A percentile compares a stretch with the other conserved stretches of the same genome.
phyloP scores from a whole-genome alignment of 2,329 filamentous ascomycete species.

The Calonectria honghensis region DNA sequence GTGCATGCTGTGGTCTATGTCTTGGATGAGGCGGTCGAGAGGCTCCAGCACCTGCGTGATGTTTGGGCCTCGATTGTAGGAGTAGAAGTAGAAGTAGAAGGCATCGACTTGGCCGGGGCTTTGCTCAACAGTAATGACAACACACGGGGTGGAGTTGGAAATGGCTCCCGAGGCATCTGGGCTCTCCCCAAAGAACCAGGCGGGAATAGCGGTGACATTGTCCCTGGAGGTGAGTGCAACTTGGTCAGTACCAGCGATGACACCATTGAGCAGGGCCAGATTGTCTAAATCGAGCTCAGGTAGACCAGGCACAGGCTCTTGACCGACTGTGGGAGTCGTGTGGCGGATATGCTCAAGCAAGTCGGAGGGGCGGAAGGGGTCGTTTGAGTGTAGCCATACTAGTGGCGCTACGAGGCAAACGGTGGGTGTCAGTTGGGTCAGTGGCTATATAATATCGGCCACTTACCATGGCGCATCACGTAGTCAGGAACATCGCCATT shows the following conservation, averaged over 20 bases:
- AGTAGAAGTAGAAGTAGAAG: conserved; percentile 61
- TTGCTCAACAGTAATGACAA: conserved; percentile 57
- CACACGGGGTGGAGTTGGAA: conserved; percentile 54
- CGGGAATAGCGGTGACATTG: conserved; percentile 51
- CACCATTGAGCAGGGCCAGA: conserved; percentile 52
- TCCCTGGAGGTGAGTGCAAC: conserved; percentile 55
- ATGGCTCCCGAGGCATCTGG: conserved; percentile 49
- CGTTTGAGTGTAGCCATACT: conserved; percentile 58
- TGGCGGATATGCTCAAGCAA: conserved; percentile 55
- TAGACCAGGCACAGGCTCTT: conserved; percentile 44
- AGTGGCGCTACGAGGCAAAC: conserved; percentile 52
- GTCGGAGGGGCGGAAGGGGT: conserved; percentile 56
- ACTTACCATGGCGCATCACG: too few species aligned
- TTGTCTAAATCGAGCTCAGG: conserved; percentile 55
- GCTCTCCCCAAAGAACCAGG: conserved; percentile 55
- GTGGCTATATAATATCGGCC: too few species aligned
- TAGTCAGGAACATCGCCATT: too few species aligned
- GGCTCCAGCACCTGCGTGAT: conserved; percentile 58
- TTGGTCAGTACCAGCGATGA: conserved; percentile 17
- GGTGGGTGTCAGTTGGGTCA: too few species aligned
- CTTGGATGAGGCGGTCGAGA: conserved; percentile 47
- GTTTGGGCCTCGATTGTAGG: conserved; percentile 58
- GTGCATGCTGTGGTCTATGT: conserved; percentile 45
- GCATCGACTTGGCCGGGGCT: conserved; percentile 54
- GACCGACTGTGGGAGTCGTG: conserved; percentile 52